Evolutionary conservation across 305 asterid genomes (phyloP), one percentile per base, ranked within the genome.

Genomic region (Fraxinus sp.): DNA sequence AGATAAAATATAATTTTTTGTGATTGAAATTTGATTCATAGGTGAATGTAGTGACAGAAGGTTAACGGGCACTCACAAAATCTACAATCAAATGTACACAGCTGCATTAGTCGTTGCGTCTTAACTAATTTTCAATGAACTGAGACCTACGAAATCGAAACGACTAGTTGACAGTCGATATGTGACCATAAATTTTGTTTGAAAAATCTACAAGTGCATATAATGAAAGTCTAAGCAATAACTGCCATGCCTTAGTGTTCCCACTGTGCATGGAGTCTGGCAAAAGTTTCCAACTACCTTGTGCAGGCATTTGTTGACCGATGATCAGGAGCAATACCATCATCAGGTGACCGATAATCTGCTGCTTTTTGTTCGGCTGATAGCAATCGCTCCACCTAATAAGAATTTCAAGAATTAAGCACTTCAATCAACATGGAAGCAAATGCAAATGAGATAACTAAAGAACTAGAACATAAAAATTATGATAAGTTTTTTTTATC

Each of bases 241-340:
- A 66, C 74, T 66, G 16, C 18, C 36, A 28, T 66, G 73, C n/a
- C 5, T 5, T 66, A 28, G 36, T 26, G 74, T 26, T 26, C 35
- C 18, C 32, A 26, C 36, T 26, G 28, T 26, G 74, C 18, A 24
- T 26, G 36, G 36, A 26, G 35, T 26, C 71, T 7, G 74, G 74
- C 35, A 66, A 26, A 49, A 80, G 70, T 57, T 81, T 79, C 82
- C 73, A 10, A 66, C 85, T 80, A 97, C 99, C 98, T 97, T 43
- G 97, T 85, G 90, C 99, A 97, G 81, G 98, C 98, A 87, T 59
- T 91, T 75, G 98, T 97, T 83, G 99, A 95, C 83, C 99, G 93
- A 87, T 95, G 98, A 89, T 97, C 98, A 82, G 99, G 97, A 91
- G 84, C 90, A 83, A 93, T 86, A 82, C 97, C 93, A 87, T 97